Evolutionary conservation across 1,284 basidiomycete species (phyloP), one percentile per base, ranked within the genome.

Genomic region (Sporisorium scitamineum): DNA sequence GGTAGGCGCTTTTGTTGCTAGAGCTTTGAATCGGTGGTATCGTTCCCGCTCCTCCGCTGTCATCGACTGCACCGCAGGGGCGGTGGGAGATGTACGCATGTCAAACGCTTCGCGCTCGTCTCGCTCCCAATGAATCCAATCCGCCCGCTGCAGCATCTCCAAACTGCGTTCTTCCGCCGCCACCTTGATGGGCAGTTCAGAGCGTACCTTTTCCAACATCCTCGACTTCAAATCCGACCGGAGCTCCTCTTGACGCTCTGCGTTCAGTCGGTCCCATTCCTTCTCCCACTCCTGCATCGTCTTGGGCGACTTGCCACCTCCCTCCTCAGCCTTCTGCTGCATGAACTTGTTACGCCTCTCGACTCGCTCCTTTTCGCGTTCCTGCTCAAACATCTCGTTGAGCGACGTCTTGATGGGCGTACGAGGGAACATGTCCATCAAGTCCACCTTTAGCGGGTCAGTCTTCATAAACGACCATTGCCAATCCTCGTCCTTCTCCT

Each of bases 401-500:
- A 76, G 20, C 8, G 45, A 42, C 14, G 53, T 65, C 48, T 61
- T 64, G 58, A 68, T 61, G 3, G 73, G 73, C 6, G 61, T 29
- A 3, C 65, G 42, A 0, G 73, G 73, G 14, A 61, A 76, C 31
- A 76, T 14, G 29, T 76, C 73, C 44, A 71, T 6, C 24, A 13
- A 8, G 14, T 71, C 57, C 31, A 71, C 26, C n/a, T 45, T 13
- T n/a, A 71, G 45, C 16, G 73, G 73, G 6, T 47, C 44, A 1
- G 14, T 44, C 13, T 54, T 26, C 2, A 9, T 3, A 7, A 67
- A 60, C 18, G 63, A 48, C 59, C 59, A 61, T 16, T 60, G 48
- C 72, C 72, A 75, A 20, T 75, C 67, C 55, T 62, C 14, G 39
- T 55, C 60, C 42, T 62, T 53, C 51, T 75, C 72, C 55, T 75